A percentile compares a stretch with the other conserved stretches of the same genome.
phyloP scores from a whole-genome alignment of 2,329 filamentous ascomycete genomes.

The Immersiporthe knoxdaviesiana region DNA sequence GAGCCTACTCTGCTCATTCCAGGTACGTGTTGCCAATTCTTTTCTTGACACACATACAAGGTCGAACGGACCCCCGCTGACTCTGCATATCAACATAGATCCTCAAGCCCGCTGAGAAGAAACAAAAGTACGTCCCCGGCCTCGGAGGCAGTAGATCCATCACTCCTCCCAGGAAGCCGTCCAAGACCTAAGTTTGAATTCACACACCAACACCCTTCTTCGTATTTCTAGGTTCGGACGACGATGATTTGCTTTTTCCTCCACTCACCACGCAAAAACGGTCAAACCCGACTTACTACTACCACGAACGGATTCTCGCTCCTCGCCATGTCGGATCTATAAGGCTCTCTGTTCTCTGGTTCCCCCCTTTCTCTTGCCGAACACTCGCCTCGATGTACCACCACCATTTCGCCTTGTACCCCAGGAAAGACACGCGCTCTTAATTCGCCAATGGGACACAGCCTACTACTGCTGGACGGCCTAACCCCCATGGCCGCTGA shows the following conservation, averaged over 20 bases:
- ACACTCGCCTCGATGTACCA: slow-evolving; percentile 32
- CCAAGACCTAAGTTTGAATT: slow-evolving; percentile 70
- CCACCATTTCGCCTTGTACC: slow-evolving; percentile 33
- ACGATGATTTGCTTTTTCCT: slow-evolving; percentile 66
- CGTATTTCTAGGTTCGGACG: slow-evolving; percentile 90
- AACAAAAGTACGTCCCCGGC: slow-evolving; percentile 98
- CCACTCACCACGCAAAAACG: slow-evolving; percentile 28
- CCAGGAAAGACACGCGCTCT: slow-evolving; percentile 8
- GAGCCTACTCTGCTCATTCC: slow-evolving; percentile 97
- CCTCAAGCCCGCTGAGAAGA: slow-evolving; percentile 99
- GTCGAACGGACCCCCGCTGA: background rate
- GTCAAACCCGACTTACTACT: slow-evolving; percentile 17
- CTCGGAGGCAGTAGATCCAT: slow-evolving; percentile 68
- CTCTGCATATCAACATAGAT: slow-evolving; percentile 61
- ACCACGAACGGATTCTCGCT: slow-evolving; percentile 26
- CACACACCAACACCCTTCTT: slow-evolving; percentile 71
- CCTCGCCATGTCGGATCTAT: slow-evolving; percentile 25
- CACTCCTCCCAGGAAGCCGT: slow-evolving; percentile 71
- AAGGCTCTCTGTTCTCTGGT: slow-evolving; percentile 20
- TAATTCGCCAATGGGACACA: slow-evolving; percentile 5
- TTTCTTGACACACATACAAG: too few species aligned
- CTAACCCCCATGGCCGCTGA: slow-evolving; percentile 9
- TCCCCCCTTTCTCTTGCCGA: slow-evolving; percentile 30
- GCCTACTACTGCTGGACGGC: slow-evolving; percentile 6
- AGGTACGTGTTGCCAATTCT: slow-evolving; percentile 59